These are phyloP conservation scores for Sistotremastrum niveocremeum DNA, from an alignment of 768 basidiomycete species.

Conservation along the genomic window DNA sequence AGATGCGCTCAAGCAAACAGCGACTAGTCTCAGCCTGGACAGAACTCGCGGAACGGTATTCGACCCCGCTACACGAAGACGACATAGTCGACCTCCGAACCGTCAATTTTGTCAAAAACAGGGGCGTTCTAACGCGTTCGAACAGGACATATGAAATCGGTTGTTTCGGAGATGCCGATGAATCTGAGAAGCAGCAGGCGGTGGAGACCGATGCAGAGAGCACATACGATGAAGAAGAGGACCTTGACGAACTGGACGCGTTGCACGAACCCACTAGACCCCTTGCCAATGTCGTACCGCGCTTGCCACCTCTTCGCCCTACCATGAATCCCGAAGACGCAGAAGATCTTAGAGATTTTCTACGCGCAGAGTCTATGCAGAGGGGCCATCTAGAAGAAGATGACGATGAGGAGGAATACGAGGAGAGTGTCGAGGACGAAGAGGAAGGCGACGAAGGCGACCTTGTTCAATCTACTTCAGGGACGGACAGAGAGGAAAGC, in stretches of 20 bases:
- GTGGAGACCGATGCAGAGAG: slow-evolving; percentile 7
- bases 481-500: slow-evolving; percentile 4
- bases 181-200: slow-evolving; percentile 5
- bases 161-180: slow-evolving; percentile 26
- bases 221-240: slow-evolving; percentile 7
- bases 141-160: slow-evolving; percentile 36
- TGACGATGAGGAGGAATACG: slow-evolving; percentile 11
- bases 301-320: slow-evolving; percentile 35
- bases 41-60: slow-evolving; percentile 54
- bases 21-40: slow-evolving; percentile 32
- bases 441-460: slow-evolving; percentile 14
- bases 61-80: slow-evolving; percentile 57
- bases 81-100: slow-evolving; percentile 63
- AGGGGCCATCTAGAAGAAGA: slow-evolving; percentile 36
- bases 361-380: slow-evolving; percentile 46
- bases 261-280: slow-evolving; percentile 22
- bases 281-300: slow-evolving; percentile 25
- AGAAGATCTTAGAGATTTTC: slow-evolving; percentile 50
- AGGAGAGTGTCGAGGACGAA: slow-evolving; percentile 14
- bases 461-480: slow-evolving; percentile 7
- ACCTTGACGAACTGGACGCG: slow-evolving; percentile 21
- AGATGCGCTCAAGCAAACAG: no score
- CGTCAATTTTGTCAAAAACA: slow-evolving; percentile 49
- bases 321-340: slow-evolving; percentile 37
- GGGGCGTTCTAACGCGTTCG: slow-evolving; percentile 44